These are phyloP conservation scores for Dictyostelium purpureum DNA, from an alignment of 78 protist genomes.

Conservation along the genomic window DNA sequence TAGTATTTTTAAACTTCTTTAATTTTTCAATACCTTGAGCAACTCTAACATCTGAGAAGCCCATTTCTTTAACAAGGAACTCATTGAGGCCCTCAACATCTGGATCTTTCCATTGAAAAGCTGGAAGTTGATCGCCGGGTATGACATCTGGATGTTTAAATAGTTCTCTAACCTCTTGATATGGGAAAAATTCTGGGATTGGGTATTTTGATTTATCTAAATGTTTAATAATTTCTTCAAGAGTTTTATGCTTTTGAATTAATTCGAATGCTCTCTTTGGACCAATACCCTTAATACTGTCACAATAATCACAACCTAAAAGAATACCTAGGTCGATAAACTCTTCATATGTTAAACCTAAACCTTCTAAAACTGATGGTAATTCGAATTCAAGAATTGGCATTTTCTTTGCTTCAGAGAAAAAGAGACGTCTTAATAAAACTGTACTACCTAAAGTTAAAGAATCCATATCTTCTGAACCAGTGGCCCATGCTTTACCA, in stretches of 20 bases:
- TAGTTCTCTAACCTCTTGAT: constrained; percentile 85
- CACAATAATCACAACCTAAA: constrained; percentile 97
- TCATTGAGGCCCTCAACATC: constrained; percentile 89
- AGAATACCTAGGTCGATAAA: constrained; percentile 98
- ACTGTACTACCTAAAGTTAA: constrained; percentile 94
- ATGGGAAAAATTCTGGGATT: constrained; percentile 86
- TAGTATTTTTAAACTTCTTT: constrained; percentile 63
- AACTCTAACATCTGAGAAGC: constrained; percentile 81
- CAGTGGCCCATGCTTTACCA: constrained; percentile 93
- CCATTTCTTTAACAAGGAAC: constrained; percentile 90
- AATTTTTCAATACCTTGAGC: constrained; percentile 74
- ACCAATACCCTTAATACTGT: constrained; percentile 92
- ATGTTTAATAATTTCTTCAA: constrained; percentile 85
- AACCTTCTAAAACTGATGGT: constrained; percentile 74
- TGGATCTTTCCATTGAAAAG: constrained; percentile 87
- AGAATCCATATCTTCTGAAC: constrained; percentile 99
- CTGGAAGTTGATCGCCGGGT: constrained; percentile 5
- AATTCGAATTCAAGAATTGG: constrained; percentile 91
- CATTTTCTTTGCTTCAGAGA: constrained; percentile 90
- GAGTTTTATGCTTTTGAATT: constrained; percentile 73
- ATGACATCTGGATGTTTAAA: constrained; percentile 90
- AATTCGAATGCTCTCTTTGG: constrained; percentile 85
- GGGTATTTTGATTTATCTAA: constrained; percentile 81
- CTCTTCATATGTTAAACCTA: constrained; percentile 90
- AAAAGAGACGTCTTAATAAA: constrained; percentile 86